A percentile compares a stretch with the other conserved stretches of the same genome.
phyloP scores from a whole-genome alignment of 768 basidiomycete genomes.

The Podaxis rugospora region DNA sequence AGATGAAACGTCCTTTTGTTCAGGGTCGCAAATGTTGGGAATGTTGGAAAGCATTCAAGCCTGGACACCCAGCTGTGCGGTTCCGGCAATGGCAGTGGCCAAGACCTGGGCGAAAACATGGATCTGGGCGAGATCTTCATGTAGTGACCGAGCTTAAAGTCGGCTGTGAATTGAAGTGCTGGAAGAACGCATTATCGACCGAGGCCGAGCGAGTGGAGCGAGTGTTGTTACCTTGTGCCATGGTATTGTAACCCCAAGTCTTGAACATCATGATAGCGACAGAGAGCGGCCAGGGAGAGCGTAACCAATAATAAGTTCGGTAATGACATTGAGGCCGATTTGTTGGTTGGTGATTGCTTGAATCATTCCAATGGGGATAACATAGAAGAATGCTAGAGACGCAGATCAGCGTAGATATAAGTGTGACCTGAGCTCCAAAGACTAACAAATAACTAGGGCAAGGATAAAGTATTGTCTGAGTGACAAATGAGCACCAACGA shows the following conservation, averaged over 20 bases:
- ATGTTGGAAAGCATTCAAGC: constrained; percentile 75
- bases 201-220: background rate
- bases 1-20: constrained; percentile 63
- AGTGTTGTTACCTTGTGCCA: constrained; percentile 40
- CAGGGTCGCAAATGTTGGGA: constrained; percentile 47
- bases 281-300: constrained; percentile 71
- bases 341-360: constrained; percentile 79
- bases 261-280: constrained; percentile 87
- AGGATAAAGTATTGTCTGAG: constrained; percentile 54
- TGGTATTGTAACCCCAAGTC: constrained; percentile 74
- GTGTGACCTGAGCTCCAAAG: background rate
- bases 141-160: constrained; percentile 79
- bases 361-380: constrained; percentile 66
- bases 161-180: constrained; percentile 64
- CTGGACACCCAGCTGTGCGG: constrained; percentile 73
- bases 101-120: constrained; percentile 73
- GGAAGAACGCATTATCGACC: constrained; percentile 9
- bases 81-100: constrained; percentile 65
- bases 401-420: background rate
- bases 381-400: constrained; percentile 48
- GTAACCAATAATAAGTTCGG: constrained; percentile 80
- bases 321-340: constrained; percentile 70
- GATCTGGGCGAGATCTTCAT: constrained; percentile 68
- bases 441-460: constrained; percentile 54
- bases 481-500: background rate